Base-by-base conservation (phyloP, 2,329 filamentous ascomycete genomes). In the Lachnum nothofagi region DNA sequence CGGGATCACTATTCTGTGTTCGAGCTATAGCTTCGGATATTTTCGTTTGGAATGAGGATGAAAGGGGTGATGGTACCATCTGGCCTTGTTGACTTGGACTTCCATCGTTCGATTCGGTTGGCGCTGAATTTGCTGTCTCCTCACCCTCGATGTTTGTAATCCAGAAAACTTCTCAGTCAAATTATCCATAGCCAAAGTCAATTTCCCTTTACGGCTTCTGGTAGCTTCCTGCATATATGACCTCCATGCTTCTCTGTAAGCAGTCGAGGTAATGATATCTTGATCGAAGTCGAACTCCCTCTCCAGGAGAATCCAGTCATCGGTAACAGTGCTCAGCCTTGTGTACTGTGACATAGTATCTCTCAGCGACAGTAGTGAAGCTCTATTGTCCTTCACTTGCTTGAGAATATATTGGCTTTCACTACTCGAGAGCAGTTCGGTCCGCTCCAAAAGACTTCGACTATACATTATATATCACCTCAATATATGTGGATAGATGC, bases 351-450 rank as follows among this genome's bases (percentile, higher is more conserved):
- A 49, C 12, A 2, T 19, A 3, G 42, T 41, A 16, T 38, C 25
- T 38, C 25, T 35, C 3, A 44, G 25, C 5, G 35, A 42, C 6
- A 45, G 12, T 14, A 49, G 35, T 14, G 42, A 49, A n/a, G 10
- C n/a, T 16, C 19, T 29, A 24, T 40, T 41, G 27, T 40, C 41
- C 20, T 44, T 16, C 9, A 34, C 20, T 9, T 25, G 40, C 34
- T 49, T 33, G 27, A 49, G 33, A n/a, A 40, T 31, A 12, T 24
- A 34, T 8, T 41, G 46, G 22, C 46, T 49, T 41, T 39, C 41
- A 40, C 19, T 25, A n/a, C 22, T 22, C 22, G 19, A 9, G 7
- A 49, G 42, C 5, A 45, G 9, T 42, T 41, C 37, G 16, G 45
- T 42, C 27, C 47, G n/a, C 29, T 45, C 47, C 29, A 45, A 42